These are phyloP conservation scores for Hypoxylon trugodes DNA, from an alignment of 495 filamentous ascomycete species.

Conservation along the genomic window DNA sequence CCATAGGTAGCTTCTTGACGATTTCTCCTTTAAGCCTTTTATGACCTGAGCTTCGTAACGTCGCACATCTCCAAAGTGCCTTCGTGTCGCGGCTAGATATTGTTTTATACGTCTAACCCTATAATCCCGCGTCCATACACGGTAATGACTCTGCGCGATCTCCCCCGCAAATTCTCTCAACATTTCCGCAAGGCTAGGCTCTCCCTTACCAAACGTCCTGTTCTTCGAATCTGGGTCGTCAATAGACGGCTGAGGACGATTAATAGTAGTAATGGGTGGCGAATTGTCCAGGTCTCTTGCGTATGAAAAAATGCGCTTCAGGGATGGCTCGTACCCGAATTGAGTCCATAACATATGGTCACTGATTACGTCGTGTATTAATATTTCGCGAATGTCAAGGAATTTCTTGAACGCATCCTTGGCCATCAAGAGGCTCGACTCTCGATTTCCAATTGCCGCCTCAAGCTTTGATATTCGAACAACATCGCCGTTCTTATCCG, in stretches of 20 bases:
- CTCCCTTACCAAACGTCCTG: too few relatives aligned
- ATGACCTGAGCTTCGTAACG: background rate
- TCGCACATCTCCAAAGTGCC: background rate
- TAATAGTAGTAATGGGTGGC: too few relatives aligned
- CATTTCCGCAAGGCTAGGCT: too few relatives aligned
- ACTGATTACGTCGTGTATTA: background rate
- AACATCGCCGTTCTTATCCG: background rate
- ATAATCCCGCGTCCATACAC: too few relatives aligned
- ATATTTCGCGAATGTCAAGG: background rate
- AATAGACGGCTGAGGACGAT: too few relatives aligned
- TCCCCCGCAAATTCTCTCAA: too few relatives aligned
- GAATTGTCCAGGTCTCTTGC: too few relatives aligned
- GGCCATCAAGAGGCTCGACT: background rate
- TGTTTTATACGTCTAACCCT: too few relatives aligned
- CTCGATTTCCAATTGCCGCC: background rate
- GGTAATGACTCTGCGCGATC: too few relatives aligned
- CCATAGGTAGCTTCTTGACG: background rate
- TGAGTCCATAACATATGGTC: background rate
- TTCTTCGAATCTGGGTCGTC: too few relatives aligned
- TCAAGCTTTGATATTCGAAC: background rate
- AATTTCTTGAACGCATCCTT: conserved; percentile 2
- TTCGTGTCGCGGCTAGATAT: background rate
- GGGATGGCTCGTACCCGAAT: too few relatives aligned
- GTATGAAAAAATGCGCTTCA: too few relatives aligned
- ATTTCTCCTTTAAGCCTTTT: background rate